Evolutionary conservation across 805 yeast species (phyloP).

Genomic region (Teunomyces kruisii): DNA sequence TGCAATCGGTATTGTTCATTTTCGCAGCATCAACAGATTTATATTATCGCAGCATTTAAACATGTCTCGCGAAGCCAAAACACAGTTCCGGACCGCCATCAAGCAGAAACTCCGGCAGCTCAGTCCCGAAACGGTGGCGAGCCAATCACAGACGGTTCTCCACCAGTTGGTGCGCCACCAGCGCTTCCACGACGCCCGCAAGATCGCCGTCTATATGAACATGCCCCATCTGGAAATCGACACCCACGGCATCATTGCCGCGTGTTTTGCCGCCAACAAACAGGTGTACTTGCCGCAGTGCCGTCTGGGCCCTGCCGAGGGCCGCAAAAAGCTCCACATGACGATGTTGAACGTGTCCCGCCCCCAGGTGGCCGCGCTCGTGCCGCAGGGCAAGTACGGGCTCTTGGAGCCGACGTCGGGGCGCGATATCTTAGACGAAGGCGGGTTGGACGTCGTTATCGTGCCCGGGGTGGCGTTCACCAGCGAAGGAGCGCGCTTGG

Average conservation of each 20-base stretch:
- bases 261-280: conserved; percentile 52
- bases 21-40: too few relatives aligned
- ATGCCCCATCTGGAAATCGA: conserved; percentile 72
- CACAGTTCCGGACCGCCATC: conserved; percentile 22
- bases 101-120: conserved; percentile 20
- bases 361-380: conserved; percentile 44
- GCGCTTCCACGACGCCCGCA: conserved; percentile 43
- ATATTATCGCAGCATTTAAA: too few relatives aligned
- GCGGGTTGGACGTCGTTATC: conserved; percentile 65
- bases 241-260: conserved; percentile 53
- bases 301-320: conserved; percentile 23
- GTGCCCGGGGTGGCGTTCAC: conserved; percentile 89
- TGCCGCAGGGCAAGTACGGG: conserved; percentile 67
- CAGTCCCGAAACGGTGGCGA: conserved; percentile 12
- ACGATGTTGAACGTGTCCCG: conserved; percentile 54
- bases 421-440: conserved; percentile 29
- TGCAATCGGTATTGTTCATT: too few relatives aligned
- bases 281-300: conserved; percentile 61
- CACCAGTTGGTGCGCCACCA: conserved; percentile 20
- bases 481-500: conserved; percentile 53
- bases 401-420: conserved; percentile 63
- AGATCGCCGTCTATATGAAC: conserved; percentile 69
- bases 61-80: conserved; percentile 12
- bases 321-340: conserved; percentile 42
- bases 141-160: conserved; percentile 27